Base-by-base conservation (phyloP, 2,329 filamentous ascomycete species). In the Venturiaceae sp. region DNA sequence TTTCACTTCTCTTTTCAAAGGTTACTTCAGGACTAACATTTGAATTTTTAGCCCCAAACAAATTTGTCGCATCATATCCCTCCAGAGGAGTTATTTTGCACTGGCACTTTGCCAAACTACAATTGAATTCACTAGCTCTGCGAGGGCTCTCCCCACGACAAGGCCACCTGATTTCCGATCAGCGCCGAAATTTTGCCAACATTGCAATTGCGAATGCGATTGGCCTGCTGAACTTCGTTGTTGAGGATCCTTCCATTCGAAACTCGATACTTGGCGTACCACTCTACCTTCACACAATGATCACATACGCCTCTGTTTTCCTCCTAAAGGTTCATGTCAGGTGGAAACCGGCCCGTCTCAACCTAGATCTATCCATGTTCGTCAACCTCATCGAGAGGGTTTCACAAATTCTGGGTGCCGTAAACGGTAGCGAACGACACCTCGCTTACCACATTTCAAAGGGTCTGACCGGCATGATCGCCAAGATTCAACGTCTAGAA, bases 61-160 rank as follows among this genome's bases (percentile, higher is more conserved):
- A 71, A 58, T 73, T 77, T 61, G 71, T 80, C 36, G 73, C 75
- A 39, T 70, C 72, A 55, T 80, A 79, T 63, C 78, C 78, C 21
- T 73, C 75, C 57, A 78, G 78, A 65, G 77, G 75, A 26, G 76
- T 79, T 6, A 70, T 71, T 30, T 68, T 80, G 60, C 76, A 80
- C 63, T 78, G 77, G 60, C 70, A 80, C 64, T 80, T 79, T 63
- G 78, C 76, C 52, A 73, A 77, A 53, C 66, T 81, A 19, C 76
- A 79, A 52, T 67, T 80, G 8, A 75, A 78, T 47, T 79, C 78
- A 4, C 74, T 79, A 28, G 77, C 76, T 32, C 65, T 80, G 26
- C 73, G 77, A 32, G 75, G 76, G 8, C 74, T 78, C 56, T 70
- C 73, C 55, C 71, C 70, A 21, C 39, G 26, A 69, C 69, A 14